Conservation (phyloP, 2,329 filamentous ascomycete species). For the Periconia digitata region DNA sequence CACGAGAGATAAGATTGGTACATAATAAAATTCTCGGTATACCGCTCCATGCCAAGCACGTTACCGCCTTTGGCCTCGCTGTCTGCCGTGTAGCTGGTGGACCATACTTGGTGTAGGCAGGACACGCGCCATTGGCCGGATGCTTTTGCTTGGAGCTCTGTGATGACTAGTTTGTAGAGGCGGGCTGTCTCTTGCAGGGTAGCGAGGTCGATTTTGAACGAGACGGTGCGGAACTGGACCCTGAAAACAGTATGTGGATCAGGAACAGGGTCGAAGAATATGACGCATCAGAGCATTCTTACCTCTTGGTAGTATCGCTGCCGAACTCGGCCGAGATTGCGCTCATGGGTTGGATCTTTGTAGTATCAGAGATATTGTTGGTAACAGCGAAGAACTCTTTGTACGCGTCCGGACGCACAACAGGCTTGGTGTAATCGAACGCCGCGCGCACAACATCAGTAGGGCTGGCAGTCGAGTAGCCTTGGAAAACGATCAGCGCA, state of each 20-base stretch:
- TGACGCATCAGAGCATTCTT: not conserved
- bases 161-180: conserved; percentile 28
- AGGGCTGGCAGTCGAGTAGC: conserved; percentile 14
- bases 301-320: conserved; percentile 11
- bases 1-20: conserved; percentile 17
- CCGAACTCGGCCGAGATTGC: conserved; percentile 15
- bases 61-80: conserved; percentile 37
- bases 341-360: conserved; percentile 19
- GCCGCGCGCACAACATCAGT: conserved; percentile 11
- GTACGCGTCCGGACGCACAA: conserved; percentile 14
- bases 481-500: conserved; percentile 14
- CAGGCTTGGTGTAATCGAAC: conserved; percentile 18
- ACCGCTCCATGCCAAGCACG: conserved; percentile 30
- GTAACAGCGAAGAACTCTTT: conserved; percentile 18
- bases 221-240: conserved; percentile 20
- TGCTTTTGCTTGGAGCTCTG: conserved; percentile 29
- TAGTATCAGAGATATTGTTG: conserved; percentile 16
- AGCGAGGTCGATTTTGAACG: conserved; percentile 24
- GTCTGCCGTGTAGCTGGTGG: conserved; percentile 11
- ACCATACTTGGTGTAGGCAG: conserved; percentile 13
- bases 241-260: conserved; percentile 1
- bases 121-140: conserved; percentile 19
- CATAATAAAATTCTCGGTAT: conserved; percentile 12
- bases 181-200: conserved; percentile 18
- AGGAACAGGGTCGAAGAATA: not conserved